Conservation (phyloP, 257 asterid species). For the Misopates orontium region DNA sequence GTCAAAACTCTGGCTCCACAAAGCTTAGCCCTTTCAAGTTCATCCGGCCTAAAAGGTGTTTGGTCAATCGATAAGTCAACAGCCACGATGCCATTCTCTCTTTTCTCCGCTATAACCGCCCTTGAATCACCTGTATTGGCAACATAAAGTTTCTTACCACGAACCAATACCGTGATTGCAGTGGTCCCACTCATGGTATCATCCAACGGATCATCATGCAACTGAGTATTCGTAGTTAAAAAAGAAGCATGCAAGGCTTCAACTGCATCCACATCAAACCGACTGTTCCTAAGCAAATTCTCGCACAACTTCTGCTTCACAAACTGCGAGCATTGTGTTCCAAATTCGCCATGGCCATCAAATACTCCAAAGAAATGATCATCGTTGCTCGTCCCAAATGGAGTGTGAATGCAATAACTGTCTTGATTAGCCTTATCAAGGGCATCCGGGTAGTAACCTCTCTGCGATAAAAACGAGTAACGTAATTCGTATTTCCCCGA, state of each 20-base stretch:
- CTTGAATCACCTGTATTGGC: slow-evolving; percentile 94
- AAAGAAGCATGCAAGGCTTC: slow-evolving; percentile 82
- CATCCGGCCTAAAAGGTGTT: slow-evolving; percentile 88
- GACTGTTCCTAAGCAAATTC: slow-evolving; percentile 77
- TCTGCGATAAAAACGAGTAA: slow-evolving; percentile 84
- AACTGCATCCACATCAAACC: slow-evolving; percentile 65
- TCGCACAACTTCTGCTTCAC: slow-evolving; percentile 77
- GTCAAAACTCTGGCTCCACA: slow-evolving; percentile 99
- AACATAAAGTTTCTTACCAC: slow-evolving; percentile 74
- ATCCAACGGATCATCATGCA: slow-evolving; percentile 74
- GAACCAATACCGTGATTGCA: slow-evolving; percentile 75
- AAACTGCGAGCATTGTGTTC: slow-evolving; percentile 92
- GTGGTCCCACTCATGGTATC: slow-evolving; percentile 99
- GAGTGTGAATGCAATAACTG: slow-evolving; percentile 90
- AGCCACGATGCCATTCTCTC: slow-evolving; percentile 72
- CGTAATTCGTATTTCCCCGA: slow-evolving; percentile 68
- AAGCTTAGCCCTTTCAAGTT: slow-evolving; percentile 78
- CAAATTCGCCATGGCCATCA: slow-evolving; percentile 96
- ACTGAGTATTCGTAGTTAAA: slow-evolving; percentile 72
- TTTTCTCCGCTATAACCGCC: slow-evolving; percentile 79
- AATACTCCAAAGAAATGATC: slow-evolving; percentile 95
- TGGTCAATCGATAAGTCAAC: slow-evolving; percentile 87
- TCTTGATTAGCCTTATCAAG: slow-evolving; percentile 97
- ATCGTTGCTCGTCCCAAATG: slow-evolving; percentile 74
- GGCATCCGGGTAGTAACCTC: slow-evolving; percentile 97